Base-by-base conservation (phyloP, 1,284 basidiomycete genomes). In the Ganoderma lingzhi region DNA sequence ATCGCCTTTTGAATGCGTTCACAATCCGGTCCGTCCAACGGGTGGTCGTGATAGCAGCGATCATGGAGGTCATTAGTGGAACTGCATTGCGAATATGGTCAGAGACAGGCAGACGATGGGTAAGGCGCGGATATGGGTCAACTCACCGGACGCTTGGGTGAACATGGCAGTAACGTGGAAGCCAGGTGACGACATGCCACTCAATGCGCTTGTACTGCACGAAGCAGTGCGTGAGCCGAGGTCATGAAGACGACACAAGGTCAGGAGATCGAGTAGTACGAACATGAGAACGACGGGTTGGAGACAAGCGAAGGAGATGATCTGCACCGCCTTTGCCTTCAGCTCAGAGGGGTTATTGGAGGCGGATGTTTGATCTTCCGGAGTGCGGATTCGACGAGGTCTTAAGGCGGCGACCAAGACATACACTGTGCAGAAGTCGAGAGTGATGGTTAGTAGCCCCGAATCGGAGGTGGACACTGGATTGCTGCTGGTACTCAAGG, bases 271-370 rank as follows among this genome's bases (percentile, higher is more conserved):
- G 15, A 39, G 42, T 23, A 68, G 15, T 53, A 67, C 76, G 53
- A 63, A 76, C 76, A 74, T 66, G 60, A 76, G 71, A 42, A 71
- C 68, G 56, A 73, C 69, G 32, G 75, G 67, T 48, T 78, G 76
- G 19, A 76, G 59, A 44, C 69, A 56, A 19, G 73, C 75, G 69
- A 78, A 75, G 15, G 53, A 65, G 48, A 72, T 44, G 55, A 76
- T 68, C 17, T 74, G 73, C 14, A 73, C 53, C 37, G 63, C 63
- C 56, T 73, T 66, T 41, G 63, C 64, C 60, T 73, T 68, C 2
- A 41, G 39, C 39, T 41, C 12, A 0, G 71, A 71, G 60, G 63
- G 48, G 48, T 55, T 69, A 63, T 71, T 66, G 14, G 44, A n/a
- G 51, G 61, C 61, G 39, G 42, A 59, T 63, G 58, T 39, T 56